Base-by-base conservation (phyloP, 257 asterid genomes). In the Solanum sitiens region DNA sequence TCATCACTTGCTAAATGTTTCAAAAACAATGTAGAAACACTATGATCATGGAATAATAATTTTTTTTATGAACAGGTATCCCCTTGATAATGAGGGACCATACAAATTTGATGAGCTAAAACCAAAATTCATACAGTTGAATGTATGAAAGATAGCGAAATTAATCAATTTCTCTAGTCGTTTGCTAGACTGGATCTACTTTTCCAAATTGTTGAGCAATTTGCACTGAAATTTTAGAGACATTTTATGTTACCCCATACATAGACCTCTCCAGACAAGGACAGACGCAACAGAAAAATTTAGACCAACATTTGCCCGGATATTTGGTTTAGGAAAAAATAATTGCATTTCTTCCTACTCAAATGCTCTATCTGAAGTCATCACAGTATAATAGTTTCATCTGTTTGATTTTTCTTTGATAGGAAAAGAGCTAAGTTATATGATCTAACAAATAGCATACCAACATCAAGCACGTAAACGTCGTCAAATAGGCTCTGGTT, bases 401-500 rank as follows among this genome's bases (percentile, higher is more conserved):
- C 59, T 50, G 30, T 82, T 80, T 82, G 70, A 40, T 82, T 50
- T 50, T 82, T 11, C 30, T 32, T 32, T 50, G 68, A 50, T 2
- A 50, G 45, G 13, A 82, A 32, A 50, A 50, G 45, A 82, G 7
- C 33, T 82, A 30, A 85, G 50, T 33, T 40, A 50, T 20, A 77
- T 56, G 47, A 13, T 56, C 12, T 9, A 33, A 63, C 63, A 80
- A 47, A n/a, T 33, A n/a, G 87, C 97, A 83, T 95, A 97, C 99
- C 99, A 75, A 95, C 89, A 89, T 97, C 98, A 79, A 97, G 97
- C 95, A 95, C 88, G 91, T 94, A 94, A 83, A 97, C 92, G 88
- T 97, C 98, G 89, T 96, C 93, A 89, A 90, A 97, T 87, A 97
- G 90, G 92, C 93, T 96, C 90, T 97, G 95, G 91, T 94, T 96